Conservation (phyloP, 345 rosid species). For the Populus deltoides region DNA sequence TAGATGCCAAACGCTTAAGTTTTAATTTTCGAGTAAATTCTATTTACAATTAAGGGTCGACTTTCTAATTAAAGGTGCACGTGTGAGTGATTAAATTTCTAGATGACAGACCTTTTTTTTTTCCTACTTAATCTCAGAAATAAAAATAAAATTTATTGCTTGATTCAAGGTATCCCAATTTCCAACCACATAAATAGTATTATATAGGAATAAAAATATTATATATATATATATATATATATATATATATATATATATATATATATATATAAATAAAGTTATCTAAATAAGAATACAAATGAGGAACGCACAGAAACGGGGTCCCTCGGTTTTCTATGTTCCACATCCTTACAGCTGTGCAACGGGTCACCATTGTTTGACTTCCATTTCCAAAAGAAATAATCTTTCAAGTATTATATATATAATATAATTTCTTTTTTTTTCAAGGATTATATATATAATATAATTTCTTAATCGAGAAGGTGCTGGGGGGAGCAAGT, state of each 20-base stretch:
- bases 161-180: conserved; percentile 22
- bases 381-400: neutral
- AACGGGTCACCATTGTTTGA: conserved; percentile 9
- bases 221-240: neutral
- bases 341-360: conserved; percentile 11
- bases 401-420: too few species aligned
- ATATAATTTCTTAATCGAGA: too few species aligned
- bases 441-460: too few species aligned
- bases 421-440: too few species aligned
- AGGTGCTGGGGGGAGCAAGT: neutral
- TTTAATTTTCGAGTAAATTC: conserved; percentile 26
- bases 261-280: neutral
- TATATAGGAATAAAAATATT: neutral
- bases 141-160: conserved; percentile 1
- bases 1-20: neutral
- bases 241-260: neutral
- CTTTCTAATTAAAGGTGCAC: conserved; percentile 23
- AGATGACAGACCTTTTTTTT: neutral
- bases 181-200: conserved; percentile 20
- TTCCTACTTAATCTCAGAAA: neutral
- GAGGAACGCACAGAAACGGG: neutral
- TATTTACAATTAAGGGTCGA: conserved; percentile 25
- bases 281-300: conserved; percentile 18
- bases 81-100: conserved; percentile 18
- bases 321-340: neutral